These are phyloP conservation scores for Neurospora tetraspora DNA, from an alignment of 495 filamentous ascomycete genomes.

Conservation along the genomic window DNA sequence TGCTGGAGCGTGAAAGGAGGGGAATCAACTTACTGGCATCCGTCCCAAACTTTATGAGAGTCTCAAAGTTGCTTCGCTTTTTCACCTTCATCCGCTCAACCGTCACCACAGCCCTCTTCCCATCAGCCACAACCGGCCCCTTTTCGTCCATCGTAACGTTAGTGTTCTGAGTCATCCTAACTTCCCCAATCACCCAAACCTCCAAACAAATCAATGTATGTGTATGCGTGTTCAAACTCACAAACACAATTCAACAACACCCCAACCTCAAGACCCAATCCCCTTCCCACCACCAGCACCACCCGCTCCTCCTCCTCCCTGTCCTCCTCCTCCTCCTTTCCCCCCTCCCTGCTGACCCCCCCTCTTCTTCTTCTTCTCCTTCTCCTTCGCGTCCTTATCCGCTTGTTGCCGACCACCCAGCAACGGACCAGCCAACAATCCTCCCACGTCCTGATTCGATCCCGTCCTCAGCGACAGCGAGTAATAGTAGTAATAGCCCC, in stretches of 20 bases:
- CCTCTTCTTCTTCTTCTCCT: background rate
- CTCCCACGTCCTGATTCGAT: background rate
- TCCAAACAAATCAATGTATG: background rate
- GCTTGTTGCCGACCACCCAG: background rate
- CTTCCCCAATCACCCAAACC: background rate
- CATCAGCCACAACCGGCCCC: background rate
- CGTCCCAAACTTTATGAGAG: constrained; percentile 32
- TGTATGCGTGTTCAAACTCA: background rate
- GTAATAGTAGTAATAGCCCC: background rate
- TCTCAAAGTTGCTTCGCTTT: constrained; percentile 19
- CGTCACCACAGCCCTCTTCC: background rate
- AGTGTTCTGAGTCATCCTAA: background rate
- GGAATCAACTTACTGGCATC: constrained; percentile 28
- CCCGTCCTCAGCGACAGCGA: background rate
- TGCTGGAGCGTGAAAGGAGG: background rate
- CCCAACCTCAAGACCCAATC: background rate
- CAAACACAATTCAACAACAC: background rate
- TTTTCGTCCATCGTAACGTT: background rate
- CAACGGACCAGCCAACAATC: background rate
- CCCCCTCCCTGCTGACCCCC: background rate
- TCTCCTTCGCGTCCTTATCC: background rate
- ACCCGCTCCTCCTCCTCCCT: background rate
- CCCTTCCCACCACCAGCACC: background rate
- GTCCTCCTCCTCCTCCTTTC: background rate
- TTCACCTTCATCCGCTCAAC: constrained; percentile 5